Evolutionary conservation across 169 alveolate species (phyloP), one percentile per base, ranked within the genome.

Genomic region (Neospora caninum): DNA sequence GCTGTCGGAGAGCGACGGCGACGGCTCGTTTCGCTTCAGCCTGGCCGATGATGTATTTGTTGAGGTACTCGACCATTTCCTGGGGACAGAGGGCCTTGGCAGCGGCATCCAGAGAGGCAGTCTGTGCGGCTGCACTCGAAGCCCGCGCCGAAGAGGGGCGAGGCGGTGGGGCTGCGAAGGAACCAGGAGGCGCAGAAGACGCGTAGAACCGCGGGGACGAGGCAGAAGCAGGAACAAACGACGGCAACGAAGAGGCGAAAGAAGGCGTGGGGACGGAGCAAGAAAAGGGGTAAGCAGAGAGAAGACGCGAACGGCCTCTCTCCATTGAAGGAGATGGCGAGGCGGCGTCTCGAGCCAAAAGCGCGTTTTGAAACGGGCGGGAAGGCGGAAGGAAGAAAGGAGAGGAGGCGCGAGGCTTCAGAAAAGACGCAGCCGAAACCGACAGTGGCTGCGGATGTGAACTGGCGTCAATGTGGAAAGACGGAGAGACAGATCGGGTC

Each of bases 21-120:
- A 98, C 97, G 0, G 98, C 97, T 54, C 95, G 96, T 93, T 98
- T 98, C 7, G 98, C 98, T 82, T 97, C 96, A 1, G 91, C 93
- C 95, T 98, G 97, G 7, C 98, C 98, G 58, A 98, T 93, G 39
- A 98, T 97, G 94, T 96, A 96, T 58, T 96, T 94, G 84, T 96
- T 95, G 45, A 96, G 94, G 42, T 96, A 96, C n/a, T 64, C 95
- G 29, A 95, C 97, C 67, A 96, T 95, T 70, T 95, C 97, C 31
- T 88, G 95, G 0, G 97, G 97, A n/a, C 91, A 92, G 36, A 88
- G 64, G 0, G 22, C 45, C 73, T 91, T 16, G 16, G 88, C 1
- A 1, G 2, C 25, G 34, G 7, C 88, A 13, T 6, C 49, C 22
- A 4, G 22, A 13, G 58, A 49, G 69, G 69, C 38, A 41, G 53